Evolutionary conservation across 768 basidiomycete genomes (phyloP).

Genomic region (Amanita pallidorosea): DNA sequence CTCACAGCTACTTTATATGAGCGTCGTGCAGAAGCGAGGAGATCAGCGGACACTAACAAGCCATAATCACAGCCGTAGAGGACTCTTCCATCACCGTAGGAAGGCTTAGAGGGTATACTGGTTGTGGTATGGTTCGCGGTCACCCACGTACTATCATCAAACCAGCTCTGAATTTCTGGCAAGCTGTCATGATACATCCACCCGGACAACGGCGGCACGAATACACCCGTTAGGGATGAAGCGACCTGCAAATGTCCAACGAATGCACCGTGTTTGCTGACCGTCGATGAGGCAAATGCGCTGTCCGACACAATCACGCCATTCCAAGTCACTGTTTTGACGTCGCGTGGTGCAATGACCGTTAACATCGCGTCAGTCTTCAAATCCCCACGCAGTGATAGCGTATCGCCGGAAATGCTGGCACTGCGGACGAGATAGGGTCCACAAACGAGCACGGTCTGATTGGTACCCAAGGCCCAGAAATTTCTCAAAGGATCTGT

Average conservation of each 20-base stretch:
- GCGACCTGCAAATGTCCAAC: constrained; percentile 32
- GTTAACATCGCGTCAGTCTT: constrained; percentile 46
- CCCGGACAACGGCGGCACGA: constrained; percentile 38
- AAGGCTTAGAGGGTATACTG: constrained; percentile 58
- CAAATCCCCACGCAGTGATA: constrained; percentile 62
- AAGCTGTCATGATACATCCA: constrained; percentile 74
- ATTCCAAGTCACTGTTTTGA: constrained; percentile 63
- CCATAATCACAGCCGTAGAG: constrained; percentile 83
- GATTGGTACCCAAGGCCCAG: constrained; percentile 69
- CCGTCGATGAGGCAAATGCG: constrained; percentile 16
- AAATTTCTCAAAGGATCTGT: constrained; percentile 40
- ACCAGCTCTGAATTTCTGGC: constrained; percentile 51
- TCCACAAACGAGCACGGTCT: constrained; percentile 53
- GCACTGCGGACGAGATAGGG: constrained; percentile 57
- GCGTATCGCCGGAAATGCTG: constrained; percentile 31
- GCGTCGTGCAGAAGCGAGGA: background rate
- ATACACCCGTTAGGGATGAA: constrained; percentile 19
- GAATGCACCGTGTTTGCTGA: constrained; percentile 34
- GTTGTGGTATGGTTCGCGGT: constrained; percentile 63
- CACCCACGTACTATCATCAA: constrained; percentile 57
- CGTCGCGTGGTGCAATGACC: constrained; percentile 46
- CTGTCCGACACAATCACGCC: constrained; percentile 35
- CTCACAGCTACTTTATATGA: constrained; percentile 53
- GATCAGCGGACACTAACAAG: constrained; percentile 40
- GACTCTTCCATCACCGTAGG: constrained; percentile 67